Percentiles rank a stretch among this genome's conserved stretches.
phyloP scores from a whole-genome alignment of 2,329 filamentous ascomycete species.

The Aspergillus aculeatinus region DNA sequence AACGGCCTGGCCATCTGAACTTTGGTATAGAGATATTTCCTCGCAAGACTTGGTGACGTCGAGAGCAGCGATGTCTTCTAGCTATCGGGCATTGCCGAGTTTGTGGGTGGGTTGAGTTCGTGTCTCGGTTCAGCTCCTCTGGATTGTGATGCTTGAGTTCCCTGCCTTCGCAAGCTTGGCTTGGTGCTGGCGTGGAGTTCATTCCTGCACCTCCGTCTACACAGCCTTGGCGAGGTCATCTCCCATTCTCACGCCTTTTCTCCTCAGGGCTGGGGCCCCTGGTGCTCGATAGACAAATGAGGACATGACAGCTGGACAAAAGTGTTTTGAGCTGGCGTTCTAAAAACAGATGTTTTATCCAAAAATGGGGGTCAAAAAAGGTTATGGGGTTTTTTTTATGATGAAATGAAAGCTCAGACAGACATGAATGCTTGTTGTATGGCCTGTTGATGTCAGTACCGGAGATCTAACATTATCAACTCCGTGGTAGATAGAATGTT shows the following conservation, averaged over 20 bases:
- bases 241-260: neutral
- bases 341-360: neutral
- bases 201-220: conserved; percentile 11
- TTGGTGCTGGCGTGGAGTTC: neutral
- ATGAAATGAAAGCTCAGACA: conserved; percentile 6
- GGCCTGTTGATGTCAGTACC: neutral
- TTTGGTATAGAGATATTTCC: conserved; percentile 25
- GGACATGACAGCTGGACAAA: conserved; percentile 2
- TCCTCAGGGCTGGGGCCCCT: conserved; percentile 3
- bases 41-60: conserved; percentile 11
- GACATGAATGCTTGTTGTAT: conserved; percentile 4
- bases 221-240: conserved; percentile 1
- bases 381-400: conserved; percentile 8
- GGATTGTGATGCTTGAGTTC: conserved; percentile 40
- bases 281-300: conserved; percentile 6
- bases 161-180: conserved; percentile 17
- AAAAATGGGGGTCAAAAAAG: neutral
- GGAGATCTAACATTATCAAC: neutral
- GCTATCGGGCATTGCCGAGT: conserved; percentile 9
- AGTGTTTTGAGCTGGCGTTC: conserved; percentile 7
- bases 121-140: conserved; percentile 21
- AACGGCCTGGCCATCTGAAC: conserved; percentile 34
- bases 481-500: conserved; percentile 2
- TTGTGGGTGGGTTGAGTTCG: conserved; percentile 38
- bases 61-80: conserved; percentile 2